These are phyloP conservation scores for Quambalaria eucalypti DNA, from an alignment of 1,284 basidiomycete species.

Conservation along the genomic window DNA sequence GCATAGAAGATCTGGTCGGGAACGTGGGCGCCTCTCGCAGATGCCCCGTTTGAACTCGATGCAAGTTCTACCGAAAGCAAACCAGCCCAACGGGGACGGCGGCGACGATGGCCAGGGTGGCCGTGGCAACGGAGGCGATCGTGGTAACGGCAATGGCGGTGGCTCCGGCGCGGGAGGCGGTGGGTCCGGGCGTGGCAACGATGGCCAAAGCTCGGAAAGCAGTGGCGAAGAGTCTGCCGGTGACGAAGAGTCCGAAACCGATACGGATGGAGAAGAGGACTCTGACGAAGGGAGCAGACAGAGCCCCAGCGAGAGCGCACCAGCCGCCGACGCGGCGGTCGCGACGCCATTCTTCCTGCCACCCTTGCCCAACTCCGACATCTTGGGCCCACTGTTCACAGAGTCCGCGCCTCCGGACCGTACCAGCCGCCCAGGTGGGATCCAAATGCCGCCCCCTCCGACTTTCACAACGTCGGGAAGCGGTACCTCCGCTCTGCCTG, in stretches of 20 bases:
- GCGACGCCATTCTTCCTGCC: too few species aligned
- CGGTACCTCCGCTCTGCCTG: too few species aligned
- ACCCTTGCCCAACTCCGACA: too few species aligned
- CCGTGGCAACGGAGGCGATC: background rate
- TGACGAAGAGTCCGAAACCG: constrained; percentile 17
- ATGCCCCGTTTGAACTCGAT: constrained; percentile 34
- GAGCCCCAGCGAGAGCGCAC: too few species aligned
- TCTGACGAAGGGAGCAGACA: constrained; percentile 5
- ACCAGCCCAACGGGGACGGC: background rate
- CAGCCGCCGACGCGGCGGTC: too few species aligned
- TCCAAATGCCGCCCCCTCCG: constrained; percentile 26
- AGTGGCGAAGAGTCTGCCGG: constrained; percentile 16
- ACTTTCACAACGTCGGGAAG: too few species aligned
- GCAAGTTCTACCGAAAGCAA: constrained; percentile 10
- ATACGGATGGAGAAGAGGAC: constrained; percentile 18
- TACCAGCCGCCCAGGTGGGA: constrained; percentile 15
- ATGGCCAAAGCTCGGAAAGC: too few species aligned
- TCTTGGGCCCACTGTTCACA: too few species aligned
- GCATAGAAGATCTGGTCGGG: constrained; percentile 1
- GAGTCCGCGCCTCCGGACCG: too few species aligned
- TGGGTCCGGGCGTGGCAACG: background rate
- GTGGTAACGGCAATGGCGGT: background rate
- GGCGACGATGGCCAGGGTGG: background rate
- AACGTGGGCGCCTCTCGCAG: constrained; percentile 22
- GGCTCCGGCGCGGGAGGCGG: constrained; percentile 1